Conservation (phyloP, 805 yeast genomes). For the Metschnikowia peoriensis region DNA sequence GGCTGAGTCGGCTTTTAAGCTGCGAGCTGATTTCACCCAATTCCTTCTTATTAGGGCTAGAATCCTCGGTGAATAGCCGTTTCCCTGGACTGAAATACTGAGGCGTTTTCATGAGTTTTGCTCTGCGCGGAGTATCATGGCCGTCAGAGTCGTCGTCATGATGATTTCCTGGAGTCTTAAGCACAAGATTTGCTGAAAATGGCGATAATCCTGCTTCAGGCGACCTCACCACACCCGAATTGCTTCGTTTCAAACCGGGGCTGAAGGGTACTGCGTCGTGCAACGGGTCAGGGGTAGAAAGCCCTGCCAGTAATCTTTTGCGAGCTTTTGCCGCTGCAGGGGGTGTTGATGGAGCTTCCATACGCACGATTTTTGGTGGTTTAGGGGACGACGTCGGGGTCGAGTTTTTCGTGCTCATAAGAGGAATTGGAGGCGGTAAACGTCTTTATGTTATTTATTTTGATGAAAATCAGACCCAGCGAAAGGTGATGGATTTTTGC, state of each 20-base stretch:
- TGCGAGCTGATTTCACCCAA: slow-evolving; percentile 39
- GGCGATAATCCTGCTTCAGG: slow-evolving; percentile 38
- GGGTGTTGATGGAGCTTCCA: slow-evolving; percentile 26
- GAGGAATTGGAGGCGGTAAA: neutral
- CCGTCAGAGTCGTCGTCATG: slow-evolving; percentile 33
- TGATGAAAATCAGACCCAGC: no score
- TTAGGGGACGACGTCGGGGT: slow-evolving; percentile 39
- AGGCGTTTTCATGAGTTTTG: slow-evolving; percentile 38
- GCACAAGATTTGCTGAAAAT: slow-evolving; percentile 20
- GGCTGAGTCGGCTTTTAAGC: slow-evolving; percentile 35
- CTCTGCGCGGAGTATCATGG: slow-evolving; percentile 18
- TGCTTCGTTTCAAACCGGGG: slow-evolving; percentile 38
- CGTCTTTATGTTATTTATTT: neutral
- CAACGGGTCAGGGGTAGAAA: slow-evolving; percentile 38
- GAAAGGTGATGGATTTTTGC: no score
- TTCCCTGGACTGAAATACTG: slow-evolving; percentile 41
- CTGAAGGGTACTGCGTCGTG: slow-evolving; percentile 33
- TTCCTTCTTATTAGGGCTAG: slow-evolving; percentile 28
- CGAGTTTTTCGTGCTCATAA: slow-evolving; percentile 5
- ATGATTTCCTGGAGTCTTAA: slow-evolving; percentile 34
- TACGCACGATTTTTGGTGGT: slow-evolving; percentile 19
- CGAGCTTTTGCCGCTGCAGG: slow-evolving; percentile 24
- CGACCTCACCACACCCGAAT: slow-evolving; percentile 29
- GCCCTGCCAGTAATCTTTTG: slow-evolving; percentile 29
- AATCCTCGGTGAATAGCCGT: slow-evolving; percentile 33